These are phyloP conservation scores for Mallotus repandus DNA, from an alignment of 441 rosid genomes.

Conservation along the genomic window DNA sequence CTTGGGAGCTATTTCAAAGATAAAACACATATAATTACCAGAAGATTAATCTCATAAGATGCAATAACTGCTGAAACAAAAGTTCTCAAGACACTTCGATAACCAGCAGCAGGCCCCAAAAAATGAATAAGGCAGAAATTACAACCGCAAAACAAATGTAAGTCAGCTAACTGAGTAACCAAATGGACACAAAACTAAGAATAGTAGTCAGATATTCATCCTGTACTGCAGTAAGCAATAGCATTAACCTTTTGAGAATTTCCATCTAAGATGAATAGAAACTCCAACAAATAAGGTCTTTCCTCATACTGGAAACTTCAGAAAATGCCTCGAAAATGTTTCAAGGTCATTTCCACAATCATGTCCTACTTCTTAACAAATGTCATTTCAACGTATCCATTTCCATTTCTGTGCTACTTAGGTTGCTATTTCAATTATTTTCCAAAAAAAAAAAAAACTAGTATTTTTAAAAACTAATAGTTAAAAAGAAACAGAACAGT, in stretches of 20 bases:
- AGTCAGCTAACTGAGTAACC: conserved; percentile 7
- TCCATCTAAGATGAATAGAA: neutral
- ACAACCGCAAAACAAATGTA: conserved; percentile 8
- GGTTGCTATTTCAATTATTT: too few species aligned
- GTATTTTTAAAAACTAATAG: neutral
- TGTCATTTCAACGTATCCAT: too few species aligned
- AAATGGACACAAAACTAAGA: neutral
- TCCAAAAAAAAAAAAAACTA: neutral
- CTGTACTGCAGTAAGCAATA: neutral
- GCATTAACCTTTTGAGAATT: neutral
- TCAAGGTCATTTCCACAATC: too few species aligned
- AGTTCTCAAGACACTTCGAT: conserved; percentile 86
- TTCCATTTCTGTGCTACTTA: too few species aligned
- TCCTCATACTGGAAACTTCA: too few species aligned
- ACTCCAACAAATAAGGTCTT: too few species aligned
- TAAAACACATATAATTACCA: conserved; percentile 44
- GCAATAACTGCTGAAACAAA: conserved; percentile 94
- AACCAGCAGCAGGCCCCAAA: conserved; percentile 80
- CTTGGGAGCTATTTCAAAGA: conserved; percentile 13
- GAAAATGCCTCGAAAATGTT: too few species aligned
- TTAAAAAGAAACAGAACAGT: neutral
- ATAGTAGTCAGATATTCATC: neutral
- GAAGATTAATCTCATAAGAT: conserved; percentile 92
- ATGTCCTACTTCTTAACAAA: too few species aligned
- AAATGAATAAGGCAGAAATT: conserved; percentile 16